Percentiles rank a stretch among this genome's conserved stretches.
phyloP scores from a whole-genome alignment of 2,329 filamentous ascomycete genomes.

The Verticillium dahliae region DNA sequence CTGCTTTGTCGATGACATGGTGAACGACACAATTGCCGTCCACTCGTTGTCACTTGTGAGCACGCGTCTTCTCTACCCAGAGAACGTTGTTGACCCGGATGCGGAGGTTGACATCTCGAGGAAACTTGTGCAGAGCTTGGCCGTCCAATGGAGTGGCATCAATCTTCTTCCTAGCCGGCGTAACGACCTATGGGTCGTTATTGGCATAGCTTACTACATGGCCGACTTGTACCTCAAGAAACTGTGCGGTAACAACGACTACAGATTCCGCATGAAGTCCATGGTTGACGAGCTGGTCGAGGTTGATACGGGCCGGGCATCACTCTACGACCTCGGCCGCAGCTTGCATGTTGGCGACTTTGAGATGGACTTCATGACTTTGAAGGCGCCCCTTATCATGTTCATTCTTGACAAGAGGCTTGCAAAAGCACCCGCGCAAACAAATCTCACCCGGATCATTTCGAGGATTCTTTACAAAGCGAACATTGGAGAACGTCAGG shows the following conservation, averaged over 20 bases:
- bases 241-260: constrained; percentile 90
- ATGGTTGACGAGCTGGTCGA: constrained; percentile 78
- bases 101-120: constrained; percentile 75
- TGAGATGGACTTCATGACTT: constrained; percentile 82
- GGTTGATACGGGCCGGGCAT: constrained; percentile 74
- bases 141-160: constrained; percentile 91
- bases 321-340: constrained; percentile 72
- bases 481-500: constrained; percentile 54
- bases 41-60: constrained; percentile 86
- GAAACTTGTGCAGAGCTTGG: constrained; percentile 73
- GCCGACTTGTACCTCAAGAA: constrained; percentile 87
- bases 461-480: constrained; percentile 80
- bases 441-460: constrained; percentile 78
- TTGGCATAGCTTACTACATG: constrained; percentile 91
- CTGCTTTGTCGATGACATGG: constrained; percentile 87
- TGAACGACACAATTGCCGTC: constrained; percentile 66
- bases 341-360: constrained; percentile 73
- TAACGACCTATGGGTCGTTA: constrained; percentile 79
- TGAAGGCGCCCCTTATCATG: constrained; percentile 86
- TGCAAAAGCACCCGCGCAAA: constrained; percentile 64
- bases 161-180: constrained; percentile 80
- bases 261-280: constrained; percentile 81
- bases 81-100: constrained; percentile 78
- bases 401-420: constrained; percentile 91
- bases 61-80: constrained; percentile 75